phyloP scores from a whole-genome alignment of 257 asterid species.

The Nemophila menziesii region DNA sequence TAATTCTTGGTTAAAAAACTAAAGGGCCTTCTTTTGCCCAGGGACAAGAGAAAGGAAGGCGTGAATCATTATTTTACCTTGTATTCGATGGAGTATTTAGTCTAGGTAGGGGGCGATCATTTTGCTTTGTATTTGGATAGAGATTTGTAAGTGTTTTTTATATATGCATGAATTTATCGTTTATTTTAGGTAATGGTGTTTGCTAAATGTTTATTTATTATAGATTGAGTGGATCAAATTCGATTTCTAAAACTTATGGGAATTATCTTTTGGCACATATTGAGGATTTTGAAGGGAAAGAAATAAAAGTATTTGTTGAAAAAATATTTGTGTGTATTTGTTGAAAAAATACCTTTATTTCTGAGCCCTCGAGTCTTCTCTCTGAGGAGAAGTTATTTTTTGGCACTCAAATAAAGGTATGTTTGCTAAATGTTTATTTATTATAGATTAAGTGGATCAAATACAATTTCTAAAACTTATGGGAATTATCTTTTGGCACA shows the following conservation, averaged over 20 bases:
- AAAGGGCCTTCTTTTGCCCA: no score
- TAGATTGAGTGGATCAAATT: constrained; percentile 78
- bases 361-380: no score
- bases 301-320: constrained; percentile 84
- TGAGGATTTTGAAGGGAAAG: constrained; percentile 65
- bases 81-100: constrained; percentile 66
- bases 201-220: no score
- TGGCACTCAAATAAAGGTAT: no score
- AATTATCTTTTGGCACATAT: constrained; percentile 65
- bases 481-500: constrained; percentile 69
- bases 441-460: constrained; percentile 63
- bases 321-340: no score
- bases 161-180: background rate
- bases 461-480: constrained; percentile 79
- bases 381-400: no score
- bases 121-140: constrained; percentile 86
- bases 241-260: constrained; percentile 75
- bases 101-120: constrained; percentile 93
- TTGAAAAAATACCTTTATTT: no score
- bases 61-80: constrained; percentile 68
- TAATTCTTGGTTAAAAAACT: no score
- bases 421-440: no score
- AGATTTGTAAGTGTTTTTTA: constrained; percentile 75
- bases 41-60: no score
- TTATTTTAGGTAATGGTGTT: background rate